Evolutionary conservation across 306 rosid genomes (phyloP).

Genomic region (Myrica gale): DNA sequence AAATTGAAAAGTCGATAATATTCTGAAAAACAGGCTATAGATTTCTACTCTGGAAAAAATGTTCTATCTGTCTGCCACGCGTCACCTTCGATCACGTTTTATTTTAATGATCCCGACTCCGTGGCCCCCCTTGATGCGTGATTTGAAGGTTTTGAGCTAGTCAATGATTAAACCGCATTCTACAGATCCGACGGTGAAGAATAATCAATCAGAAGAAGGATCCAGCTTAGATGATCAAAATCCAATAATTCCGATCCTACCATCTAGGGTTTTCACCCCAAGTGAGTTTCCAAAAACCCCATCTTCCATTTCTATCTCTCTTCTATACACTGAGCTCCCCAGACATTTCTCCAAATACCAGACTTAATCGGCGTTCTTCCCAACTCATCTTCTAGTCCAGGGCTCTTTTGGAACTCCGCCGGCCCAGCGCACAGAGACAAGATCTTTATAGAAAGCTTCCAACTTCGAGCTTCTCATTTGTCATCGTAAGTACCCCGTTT

Average conservation of each 20-base stretch:
- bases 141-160: background rate
- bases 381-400: conserved; percentile 24
- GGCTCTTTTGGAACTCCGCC: conserved; percentile 12
- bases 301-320: background rate
- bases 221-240: conserved; percentile 20
- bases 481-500: conserved; percentile 23
- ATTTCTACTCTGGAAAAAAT: too few species aligned
- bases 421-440: background rate
- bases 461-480: conserved; percentile 27
- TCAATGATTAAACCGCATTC: background rate
- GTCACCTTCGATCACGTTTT: background rate
- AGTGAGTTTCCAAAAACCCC: conserved; percentile 23
- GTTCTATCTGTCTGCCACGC: background rate
- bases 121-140: conserved; percentile 6
- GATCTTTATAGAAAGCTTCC: background rate
- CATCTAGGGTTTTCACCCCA: conserved; percentile 47
- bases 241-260: conserved; percentile 19
- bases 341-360: background rate
- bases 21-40: too few species aligned
- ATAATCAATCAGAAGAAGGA: background rate
- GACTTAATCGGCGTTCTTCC: conserved; percentile 1
- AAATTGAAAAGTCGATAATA: too few species aligned
- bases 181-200: conserved; percentile 28
- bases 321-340: background rate
- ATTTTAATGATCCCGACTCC: conserved; percentile 4